Conservation (phyloP, 345 rosid genomes). For the Aethionema arabicum region DNA sequence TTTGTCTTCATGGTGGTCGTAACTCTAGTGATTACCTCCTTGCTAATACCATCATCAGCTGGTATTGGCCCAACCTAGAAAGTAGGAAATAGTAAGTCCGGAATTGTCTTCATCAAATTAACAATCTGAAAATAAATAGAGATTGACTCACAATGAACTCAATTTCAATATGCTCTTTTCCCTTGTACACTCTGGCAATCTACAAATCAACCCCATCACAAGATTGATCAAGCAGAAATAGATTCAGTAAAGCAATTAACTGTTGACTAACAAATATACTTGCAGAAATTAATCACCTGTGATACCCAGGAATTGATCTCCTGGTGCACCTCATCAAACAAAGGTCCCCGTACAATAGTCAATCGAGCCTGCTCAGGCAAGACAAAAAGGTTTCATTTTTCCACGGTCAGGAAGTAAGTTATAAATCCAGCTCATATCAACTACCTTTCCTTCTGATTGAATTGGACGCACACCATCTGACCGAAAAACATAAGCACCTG, state of each 20-base stretch:
- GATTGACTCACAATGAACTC: conserved; percentile 79
- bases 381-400: conserved; percentile 23
- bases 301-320: conserved; percentile 75
- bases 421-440: conserved; percentile 20
- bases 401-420: conserved; percentile 15
- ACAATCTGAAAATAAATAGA: conserved; percentile 16
- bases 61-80: conserved; percentile 91
- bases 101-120: conserved; percentile 14
- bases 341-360: conserved; percentile 66
- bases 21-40: conserved; percentile 72
- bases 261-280: conserved; percentile 11
- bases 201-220: conserved; percentile 33
- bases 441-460: conserved; percentile 56
- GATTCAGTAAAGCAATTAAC: not conserved
- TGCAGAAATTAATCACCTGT: conserved; percentile 53
- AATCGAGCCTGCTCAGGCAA: conserved; percentile 51
- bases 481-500: conserved; percentile 95
- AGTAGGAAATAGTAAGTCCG: conserved; percentile 23
- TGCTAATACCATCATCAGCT: conserved; percentile 79
- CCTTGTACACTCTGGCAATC: conserved; percentile 86
- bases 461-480: conserved; percentile 59
- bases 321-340: conserved; percentile 87
- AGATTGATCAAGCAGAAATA: conserved; percentile 17
- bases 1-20: conserved; percentile 76
- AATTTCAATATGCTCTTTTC: conserved; percentile 81